Evolutionary conservation across 805 yeast genomes (phyloP).

Genomic region (Candida hungchunana): DNA sequence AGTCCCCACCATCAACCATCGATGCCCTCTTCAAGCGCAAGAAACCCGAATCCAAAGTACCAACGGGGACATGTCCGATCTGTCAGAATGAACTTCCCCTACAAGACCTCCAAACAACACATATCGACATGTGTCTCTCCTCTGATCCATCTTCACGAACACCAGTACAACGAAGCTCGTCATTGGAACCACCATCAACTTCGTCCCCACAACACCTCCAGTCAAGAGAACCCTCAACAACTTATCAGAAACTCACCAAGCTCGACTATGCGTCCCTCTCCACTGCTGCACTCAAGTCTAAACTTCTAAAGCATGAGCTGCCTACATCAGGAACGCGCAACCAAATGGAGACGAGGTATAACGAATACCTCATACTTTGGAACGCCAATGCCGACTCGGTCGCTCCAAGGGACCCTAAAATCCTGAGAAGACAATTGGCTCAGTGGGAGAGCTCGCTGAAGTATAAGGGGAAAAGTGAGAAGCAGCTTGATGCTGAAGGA

Average conservation of each 20-base stretch:
- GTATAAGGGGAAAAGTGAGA: constrained; percentile 9
- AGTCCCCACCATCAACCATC: constrained; percentile 9
- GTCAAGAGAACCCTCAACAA: constrained; percentile 26
- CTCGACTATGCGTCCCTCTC: constrained; percentile 59
- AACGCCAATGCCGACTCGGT: constrained; percentile 77
- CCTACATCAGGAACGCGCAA: constrained; percentile 59
- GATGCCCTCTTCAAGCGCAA: constrained; percentile 19
- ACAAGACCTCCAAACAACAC: constrained; percentile 47
- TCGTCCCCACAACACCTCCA: constrained; percentile 21
- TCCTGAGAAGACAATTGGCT: constrained; percentile 49
- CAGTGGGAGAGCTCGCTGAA: constrained; percentile 58
- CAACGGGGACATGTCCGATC: constrained; percentile 58
- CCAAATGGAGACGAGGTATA: constrained; percentile 65
- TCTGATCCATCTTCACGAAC: constrained; percentile 22
- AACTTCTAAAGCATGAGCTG: constrained; percentile 49
- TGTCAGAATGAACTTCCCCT: constrained; percentile 51
- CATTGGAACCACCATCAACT: constrained; percentile 25
- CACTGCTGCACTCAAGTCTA: constrained; percentile 56
- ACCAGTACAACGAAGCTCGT: not conserved
- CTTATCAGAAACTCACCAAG: constrained; percentile 48
- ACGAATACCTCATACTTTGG: constrained; percentile 71
- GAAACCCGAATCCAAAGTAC: constrained; percentile 6
- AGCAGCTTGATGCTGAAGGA: constrained; percentile 16
- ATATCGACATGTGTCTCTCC: constrained; percentile 54
- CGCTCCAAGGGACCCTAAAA: constrained; percentile 54